Base-by-base conservation (phyloP, 2,329 filamentous ascomycete genomes). In the Hymenoscyphus fraxineus region DNA sequence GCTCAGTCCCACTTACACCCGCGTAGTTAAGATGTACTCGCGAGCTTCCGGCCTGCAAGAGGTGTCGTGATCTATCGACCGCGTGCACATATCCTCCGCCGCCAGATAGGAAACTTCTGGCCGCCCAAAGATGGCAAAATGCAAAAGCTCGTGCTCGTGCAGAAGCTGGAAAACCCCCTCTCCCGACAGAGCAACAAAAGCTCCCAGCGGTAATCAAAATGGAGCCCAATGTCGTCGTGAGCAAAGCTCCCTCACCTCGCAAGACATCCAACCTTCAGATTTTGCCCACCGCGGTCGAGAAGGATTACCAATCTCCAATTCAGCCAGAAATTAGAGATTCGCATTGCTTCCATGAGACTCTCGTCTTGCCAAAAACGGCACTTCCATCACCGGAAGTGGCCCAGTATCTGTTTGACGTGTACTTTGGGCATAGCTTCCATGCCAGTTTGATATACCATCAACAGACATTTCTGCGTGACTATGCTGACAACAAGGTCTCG, bases 1-100 rank as follows among this genome's bases (percentile, higher is more conserved):
- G n/a, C 44, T 38, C 22, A 60, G 58, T 60, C 59, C n/a, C 15
- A 31, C 31, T 51, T 38, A 35, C 19, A 22, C n/a, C 16, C 15
- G 31, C 38, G 60, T 55, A 70, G 68, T 60, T 69, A 59, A 58
- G 63, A 55, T 70, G 67, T 60, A 67, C 68, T 19, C 60, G 67
- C 19, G 68, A 70, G 19, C 58, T 62, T 4, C 68, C 68, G 15
- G 57, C 54, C 22, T 69, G 68, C 61, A 70, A 66, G 55, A 62
- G 68, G 61, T 70, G 68, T 55, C 62, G 55, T 57, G 61, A 61
- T 44, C 61, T 70, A 35, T 65, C 65, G 10, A 65, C 65, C n/a
- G 35, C 63, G 10, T 70, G 68, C 63, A 59, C 63, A 16, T 69
- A 70, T 62, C 68, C 68, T 7, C 62, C 65, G n/a, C 68, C 68